Evolutionary conservation across 2,329 filamentous ascomycete species (phyloP), one percentile per base, ranked within the genome.

Genomic region (Alternaria tenuissima): DNA sequence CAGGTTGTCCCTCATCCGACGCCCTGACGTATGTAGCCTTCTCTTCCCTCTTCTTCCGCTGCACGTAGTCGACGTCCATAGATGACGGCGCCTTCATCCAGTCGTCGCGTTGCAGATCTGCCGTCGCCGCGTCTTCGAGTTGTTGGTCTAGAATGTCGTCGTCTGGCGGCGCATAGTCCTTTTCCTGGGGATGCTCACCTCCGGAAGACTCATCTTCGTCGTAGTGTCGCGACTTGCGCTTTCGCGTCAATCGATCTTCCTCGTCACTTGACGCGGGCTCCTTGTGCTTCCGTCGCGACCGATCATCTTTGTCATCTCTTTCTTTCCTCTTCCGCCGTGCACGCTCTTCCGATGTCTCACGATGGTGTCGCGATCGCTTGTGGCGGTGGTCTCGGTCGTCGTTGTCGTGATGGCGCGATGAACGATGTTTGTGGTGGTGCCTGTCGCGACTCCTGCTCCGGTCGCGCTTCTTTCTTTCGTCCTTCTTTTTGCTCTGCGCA

Each of bases 51-150:
- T 87, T 88, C 62, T 85, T 82, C 61, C 87, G 84, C 73, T 91
- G 86, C 52, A 93, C 85, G 76, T 96, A 97, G 74, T 98, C 94
- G 58, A 98, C 84, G 54, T 94, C 90, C 36, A 96, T 80, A 0
- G 90, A 88, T 0, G 91, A 92, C 0, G 94, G 93, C 0, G 90
- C 90, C 61, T 93, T 90, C 95, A 99, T 99, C 94, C 96, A 99
- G 0, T 91, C 87, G 77, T 98, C 95, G 64, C 96, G 88, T 67
- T 89, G 85, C 32, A 89, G 71, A 1, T 79, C 60, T 73, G 78
- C 66, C 63, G 70, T 64, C 18, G 73, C 72, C 20, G 77, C 67
- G 55, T 79, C 72, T 55, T 80, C 75, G 14, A 81, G 72, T 59
- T 79, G 75, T 34, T 79, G 72, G 55, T 83, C 81, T n/a, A 82